A percentile compares a stretch with the other conserved stretches of the same genome.
These are phyloP conservation scores for Aspergillus wentii DNA, from an alignment of 495 filamentous ascomycete genomes.

Conservation along the genomic window DNA sequence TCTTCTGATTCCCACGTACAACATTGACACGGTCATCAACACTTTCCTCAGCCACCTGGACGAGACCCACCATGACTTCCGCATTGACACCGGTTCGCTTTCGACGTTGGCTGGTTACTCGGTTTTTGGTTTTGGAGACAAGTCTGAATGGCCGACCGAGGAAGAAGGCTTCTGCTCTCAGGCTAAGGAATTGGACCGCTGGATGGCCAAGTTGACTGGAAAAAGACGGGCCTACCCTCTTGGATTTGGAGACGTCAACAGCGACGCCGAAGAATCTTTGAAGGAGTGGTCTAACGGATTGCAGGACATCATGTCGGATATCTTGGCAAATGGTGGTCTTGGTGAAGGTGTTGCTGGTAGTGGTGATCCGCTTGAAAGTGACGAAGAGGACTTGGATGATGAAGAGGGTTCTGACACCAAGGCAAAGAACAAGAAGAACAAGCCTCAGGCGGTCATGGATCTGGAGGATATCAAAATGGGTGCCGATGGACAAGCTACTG, in stretches of 20 bases:
- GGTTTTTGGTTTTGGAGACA: constrained; percentile 91
- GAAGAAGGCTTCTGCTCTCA: constrained; percentile 90
- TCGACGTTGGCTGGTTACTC: constrained; percentile 75
- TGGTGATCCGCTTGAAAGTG: constrained; percentile 78
- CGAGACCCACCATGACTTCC: constrained; percentile 93
- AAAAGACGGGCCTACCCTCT: constrained; percentile 77
- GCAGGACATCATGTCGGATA: constrained; percentile 62
- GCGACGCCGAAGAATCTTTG: constrained; percentile 57
- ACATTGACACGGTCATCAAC: constrained; percentile 84
- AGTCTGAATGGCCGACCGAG: constrained; percentile 84
- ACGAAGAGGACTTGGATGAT: constrained; percentile 61
- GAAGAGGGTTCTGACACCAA: constrained; percentile 34
- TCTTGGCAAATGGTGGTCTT: constrained; percentile 55
- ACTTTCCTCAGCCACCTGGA: constrained; percentile 76
- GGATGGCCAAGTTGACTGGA: constrained; percentile 89
- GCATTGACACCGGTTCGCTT: constrained; percentile 84
- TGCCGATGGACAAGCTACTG: constrained; percentile 31
- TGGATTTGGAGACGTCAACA: constrained; percentile 81
- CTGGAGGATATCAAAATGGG: constrained; percentile 78
- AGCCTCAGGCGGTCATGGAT: constrained; percentile 55
- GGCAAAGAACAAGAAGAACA: constrained; percentile 34
- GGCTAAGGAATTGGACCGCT: constrained; percentile 82
- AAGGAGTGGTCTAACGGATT: constrained; percentile 75
- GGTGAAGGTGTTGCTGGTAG: constrained; percentile 80
- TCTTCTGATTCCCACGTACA: constrained; percentile 79